Conservation (phyloP, 495 filamentous ascomycete genomes). For the Lasiosphaeria hispida region DNA sequence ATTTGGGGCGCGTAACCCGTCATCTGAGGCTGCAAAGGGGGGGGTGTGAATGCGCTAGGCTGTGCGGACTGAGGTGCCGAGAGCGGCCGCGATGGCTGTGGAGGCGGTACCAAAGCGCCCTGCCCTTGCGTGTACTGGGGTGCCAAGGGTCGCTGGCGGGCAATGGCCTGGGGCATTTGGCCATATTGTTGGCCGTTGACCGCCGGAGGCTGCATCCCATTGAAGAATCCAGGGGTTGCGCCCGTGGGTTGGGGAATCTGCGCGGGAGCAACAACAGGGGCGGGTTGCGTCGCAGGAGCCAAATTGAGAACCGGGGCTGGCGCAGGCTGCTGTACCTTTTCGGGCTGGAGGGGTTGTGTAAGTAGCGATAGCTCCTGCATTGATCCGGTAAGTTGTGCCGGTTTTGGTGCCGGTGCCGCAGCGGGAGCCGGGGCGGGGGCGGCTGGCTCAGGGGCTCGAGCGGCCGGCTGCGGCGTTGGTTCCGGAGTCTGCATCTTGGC, state of each 20-base stretch:
- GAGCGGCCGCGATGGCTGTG: constrained; percentile 77
- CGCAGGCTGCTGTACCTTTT: constrained; percentile 54
- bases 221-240: constrained; percentile 50
- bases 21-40: constrained; percentile 78
- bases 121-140: constrained; percentile 58
- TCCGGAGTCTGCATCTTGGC: constrained; percentile 56
- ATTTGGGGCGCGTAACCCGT: constrained; percentile 67
- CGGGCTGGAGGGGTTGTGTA: constrained; percentile 72
- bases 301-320: constrained; percentile 32
- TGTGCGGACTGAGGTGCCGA: constrained; percentile 87
- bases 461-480: constrained; percentile 31
- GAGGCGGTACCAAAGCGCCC: constrained; percentile 68
- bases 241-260: constrained; percentile 52
- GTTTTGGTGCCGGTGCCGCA: constrained; percentile 21
- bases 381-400: constrained; percentile 56
- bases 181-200: constrained; percentile 40
- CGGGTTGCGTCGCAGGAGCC: constrained; percentile 40
- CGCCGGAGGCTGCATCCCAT: constrained; percentile 33
- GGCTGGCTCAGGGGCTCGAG: constrained; percentile 42
- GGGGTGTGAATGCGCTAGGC: constrained; percentile 67
- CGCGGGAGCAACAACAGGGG: constrained; percentile 44
- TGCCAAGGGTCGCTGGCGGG: constrained; percentile 72
- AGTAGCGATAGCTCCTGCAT: constrained; percentile 79
- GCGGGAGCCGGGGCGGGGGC: constrained; percentile 42
- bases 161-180: constrained; percentile 36